phyloP scores from a whole-genome alignment of 2,329 filamentous ascomycete genomes.

The Hymenoscyphus repandus region DNA sequence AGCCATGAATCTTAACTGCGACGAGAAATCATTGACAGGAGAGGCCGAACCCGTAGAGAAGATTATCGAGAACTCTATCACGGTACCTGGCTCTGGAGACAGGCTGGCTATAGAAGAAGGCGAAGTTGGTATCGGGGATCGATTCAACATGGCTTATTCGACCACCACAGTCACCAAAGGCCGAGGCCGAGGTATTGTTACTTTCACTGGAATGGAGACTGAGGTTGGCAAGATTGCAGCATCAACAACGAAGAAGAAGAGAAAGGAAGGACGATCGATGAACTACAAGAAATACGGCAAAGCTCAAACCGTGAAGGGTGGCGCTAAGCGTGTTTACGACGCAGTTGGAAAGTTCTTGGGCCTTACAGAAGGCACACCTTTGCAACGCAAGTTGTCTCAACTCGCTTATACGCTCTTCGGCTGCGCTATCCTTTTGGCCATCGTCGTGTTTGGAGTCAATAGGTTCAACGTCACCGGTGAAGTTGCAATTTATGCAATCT shows the following conservation, averaged over 20 bases:
- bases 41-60: constrained; percentile 95
- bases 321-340: constrained; percentile 42
- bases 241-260: constrained; percentile 45
- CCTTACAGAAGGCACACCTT: constrained; percentile 56
- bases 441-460: constrained; percentile 36
- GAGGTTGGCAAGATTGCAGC: constrained; percentile 51
- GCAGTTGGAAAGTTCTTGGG: constrained; percentile 50
- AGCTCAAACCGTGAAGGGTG: constrained; percentile 43
- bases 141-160: constrained; percentile 50
- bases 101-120: constrained; percentile 35
- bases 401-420: constrained; percentile 60
- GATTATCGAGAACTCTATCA: constrained; percentile 46
- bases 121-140: constrained; percentile 44
- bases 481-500: constrained; percentile 30
- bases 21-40: constrained; percentile 97
- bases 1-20: constrained; percentile 57
- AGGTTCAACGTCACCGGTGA: constrained; percentile 43
- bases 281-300: constrained; percentile 40
- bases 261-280: constrained; percentile 45
- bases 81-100: constrained; percentile 22
- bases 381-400: constrained; percentile 61
- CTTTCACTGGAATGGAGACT: constrained; percentile 51
- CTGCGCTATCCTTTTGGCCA: constrained; percentile 41
- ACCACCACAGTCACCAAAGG: constrained; percentile 51
- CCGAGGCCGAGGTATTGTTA: constrained; percentile 48